A percentile compares a stretch with the other conserved stretches of the same genome.
phyloP scores from a whole-genome alignment of 1,139 yeast species.

The Candida sp. region DNA sequence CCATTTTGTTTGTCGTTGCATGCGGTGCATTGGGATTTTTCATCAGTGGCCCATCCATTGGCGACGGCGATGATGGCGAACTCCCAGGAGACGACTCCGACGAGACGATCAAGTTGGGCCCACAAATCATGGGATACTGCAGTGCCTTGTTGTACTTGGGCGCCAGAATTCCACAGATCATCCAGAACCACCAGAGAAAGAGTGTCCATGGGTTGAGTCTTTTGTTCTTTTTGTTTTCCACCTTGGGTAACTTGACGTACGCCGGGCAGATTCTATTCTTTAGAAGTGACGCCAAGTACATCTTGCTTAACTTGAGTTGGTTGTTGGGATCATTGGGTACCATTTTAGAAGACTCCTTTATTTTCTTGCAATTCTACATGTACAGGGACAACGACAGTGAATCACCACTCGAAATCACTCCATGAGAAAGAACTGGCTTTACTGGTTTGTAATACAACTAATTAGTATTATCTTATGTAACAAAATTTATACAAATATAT shows the following conservation, averaged over 20 bases:
- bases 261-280: slow-evolving; percentile 75
- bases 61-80: slow-evolving; percentile 15
- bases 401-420: not conserved
- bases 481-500: slow-evolving; percentile 1
- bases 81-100: slow-evolving; percentile 14
- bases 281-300: slow-evolving; percentile 63
- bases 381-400: slow-evolving; percentile 40
- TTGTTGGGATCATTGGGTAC: slow-evolving; percentile 78
- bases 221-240: slow-evolving; percentile 74
- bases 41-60: slow-evolving; percentile 25
- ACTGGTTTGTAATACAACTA: not conserved
- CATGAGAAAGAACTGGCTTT: not conserved
- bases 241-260: slow-evolving; percentile 77
- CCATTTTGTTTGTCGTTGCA: slow-evolving; percentile 63
- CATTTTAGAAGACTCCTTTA: slow-evolving; percentile 65
- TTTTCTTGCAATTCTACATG: slow-evolving; percentile 67
- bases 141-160: slow-evolving; percentile 75
- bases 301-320: slow-evolving; percentile 73
- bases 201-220: slow-evolving; percentile 79
- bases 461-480: not conserved
- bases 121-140: slow-evolving; percentile 73
- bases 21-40: slow-evolving; percentile 72
- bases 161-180: slow-evolving; percentile 81
- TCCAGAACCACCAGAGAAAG: slow-evolving; percentile 68
- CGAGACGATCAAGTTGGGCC: slow-evolving; percentile 49